Evolutionary conservation across 495 filamentous ascomycete species (phyloP).

Genomic region (Evansstolkia leycettana): DNA sequence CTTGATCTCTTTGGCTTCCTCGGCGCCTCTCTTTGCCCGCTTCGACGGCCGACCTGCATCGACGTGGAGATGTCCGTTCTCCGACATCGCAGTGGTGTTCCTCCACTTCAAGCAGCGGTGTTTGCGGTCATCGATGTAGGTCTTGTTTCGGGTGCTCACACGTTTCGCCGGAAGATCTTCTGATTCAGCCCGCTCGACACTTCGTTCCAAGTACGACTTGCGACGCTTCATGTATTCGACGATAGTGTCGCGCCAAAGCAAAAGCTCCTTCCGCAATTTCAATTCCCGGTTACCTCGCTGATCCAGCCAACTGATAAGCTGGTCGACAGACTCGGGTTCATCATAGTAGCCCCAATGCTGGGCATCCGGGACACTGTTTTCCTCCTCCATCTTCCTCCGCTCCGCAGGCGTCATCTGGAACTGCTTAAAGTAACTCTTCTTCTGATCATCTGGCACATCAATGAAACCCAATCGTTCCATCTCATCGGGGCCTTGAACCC

Average conservation of each 20-base stretch:
- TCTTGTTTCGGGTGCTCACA: constrained; percentile 66
- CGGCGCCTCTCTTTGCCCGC: constrained; percentile 39
- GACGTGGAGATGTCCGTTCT: constrained; percentile 73
- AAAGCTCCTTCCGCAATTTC: constrained; percentile 75
- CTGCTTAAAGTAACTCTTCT: constrained; percentile 43
- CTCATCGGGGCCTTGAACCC: constrained; percentile 92
- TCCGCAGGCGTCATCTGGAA: constrained; percentile 74
- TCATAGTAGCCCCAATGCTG: constrained; percentile 86
- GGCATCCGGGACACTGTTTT: constrained; percentile 67
- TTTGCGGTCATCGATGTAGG: constrained; percentile 43
- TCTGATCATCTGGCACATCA: constrained; percentile 58
- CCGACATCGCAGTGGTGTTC: constrained; percentile 63
- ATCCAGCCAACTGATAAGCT: constrained; percentile 80
- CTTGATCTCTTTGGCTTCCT: constrained; percentile 32
- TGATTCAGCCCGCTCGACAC: constrained; percentile 39
- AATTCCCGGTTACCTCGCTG: constrained; percentile 68
- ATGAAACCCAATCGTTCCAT: constrained; percentile 78
- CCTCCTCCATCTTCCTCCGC: constrained; percentile 80
- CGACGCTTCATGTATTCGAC: constrained; percentile 67
- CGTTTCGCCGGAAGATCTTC: constrained; percentile 50
- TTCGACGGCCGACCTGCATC: constrained; percentile 58
- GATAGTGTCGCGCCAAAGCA: constrained; percentile 66
- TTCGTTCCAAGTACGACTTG: constrained; percentile 51
- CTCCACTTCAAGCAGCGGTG: constrained; percentile 73
- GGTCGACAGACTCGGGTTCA: constrained; percentile 61